Evolutionary conservation across 352 stramenopile genomes (phyloP), one percentile per base, ranked within the genome.

Genomic region (Phytophthora litchii): DNA sequence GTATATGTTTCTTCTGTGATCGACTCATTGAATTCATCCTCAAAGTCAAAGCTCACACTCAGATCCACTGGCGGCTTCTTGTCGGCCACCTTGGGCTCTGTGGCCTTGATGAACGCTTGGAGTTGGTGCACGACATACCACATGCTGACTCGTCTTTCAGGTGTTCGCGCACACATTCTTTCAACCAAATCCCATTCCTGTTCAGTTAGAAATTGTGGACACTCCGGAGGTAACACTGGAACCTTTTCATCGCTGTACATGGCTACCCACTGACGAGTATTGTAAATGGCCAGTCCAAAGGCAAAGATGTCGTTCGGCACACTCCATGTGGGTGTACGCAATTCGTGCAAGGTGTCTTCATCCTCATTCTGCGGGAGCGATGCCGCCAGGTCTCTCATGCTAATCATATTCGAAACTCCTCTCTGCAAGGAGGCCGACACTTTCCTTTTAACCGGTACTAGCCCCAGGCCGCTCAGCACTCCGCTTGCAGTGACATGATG

Each of bases 71-170:
- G 48, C 8, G 21, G 31, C 19, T 42, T 61, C 20, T 44, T 59
- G 23, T 51, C 53, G 1, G 35, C 17, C 37, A 36, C 27, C 14
- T 38, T 41, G 6, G 40, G 4, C n/a, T 64, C 40, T 21, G 38
- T 47, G 11, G 14, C 21, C 38, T 51, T 54, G 17, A 56, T 35
- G 38, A 68, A 61, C 23, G 36, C 19, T 50, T 61, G 63, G 6
- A 74, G 29, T 46, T 67, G 66, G 17, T 71, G 60, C 38, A 74
- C 55, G n/a, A 70, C 60, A 32, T 67, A 67, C 54, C 60, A 64
- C 50, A 71, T 74, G 13, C 50, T 70, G 25, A 37, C 55, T 55
- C 55, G 27, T 25, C 27, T 38, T 2, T 43, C 35, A 14, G 54
- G 54, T 12, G 16, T 40, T 7, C 21, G 52, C 17, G 46, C 46